Evolutionary conservation across 2,329 filamentous ascomycete species (phyloP), one percentile per base, ranked within the genome.

Genomic region (Tolypocladium pustulatum): DNA sequence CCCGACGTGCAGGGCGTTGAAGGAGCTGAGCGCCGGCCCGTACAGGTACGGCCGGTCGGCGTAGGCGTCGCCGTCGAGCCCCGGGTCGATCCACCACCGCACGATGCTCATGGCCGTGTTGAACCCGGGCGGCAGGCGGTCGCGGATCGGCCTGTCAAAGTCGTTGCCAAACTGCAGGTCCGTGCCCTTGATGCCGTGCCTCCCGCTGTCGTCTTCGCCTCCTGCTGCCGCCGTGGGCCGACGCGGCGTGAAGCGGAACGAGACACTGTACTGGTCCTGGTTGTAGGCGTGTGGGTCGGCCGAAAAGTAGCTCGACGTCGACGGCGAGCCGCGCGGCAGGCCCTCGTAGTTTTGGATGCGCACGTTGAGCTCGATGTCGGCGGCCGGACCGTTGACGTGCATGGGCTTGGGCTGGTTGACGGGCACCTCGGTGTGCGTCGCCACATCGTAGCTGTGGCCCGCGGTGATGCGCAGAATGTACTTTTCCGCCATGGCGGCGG

Each of bases 111-210:
- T 85, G 0, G 91, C 92, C 12, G 90, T 87, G 68, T 84, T 85
- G 73, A 96, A 96, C 0, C 93, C 91, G 0, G 90, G 90, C 0
- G 94, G 93, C 2, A 99, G 78, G 20, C 86, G 83, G 69, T 96
- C 88, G 36, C 91, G 84, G 65, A 99, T 94, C 0, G 94, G 90
- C 56, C 89, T 84, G 68, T 96, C 92, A 70, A 97, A 97, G 77
- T 97, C 91, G 71, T 97, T 97, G 49, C 93, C 94, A 66, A 96
- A 96, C 57, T 97, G 85, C 3, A 99, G 78, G 62, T 95, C 86
- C 32, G 82, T 73, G 52, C 84, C 91, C 3, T 79, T 78, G 59
- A 96, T 85, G 40, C 81, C 80, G 73, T 73, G 60, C n/a, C 27
- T 6, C 6, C 59, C 34, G 6, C 63, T 60, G 3, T 64, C 61